Percentiles rank a stretch among this genome's conserved stretches.
phyloP scores from a whole-genome alignment of 352 stramenopile genomes.

The Globisporangium ultimum region DNA sequence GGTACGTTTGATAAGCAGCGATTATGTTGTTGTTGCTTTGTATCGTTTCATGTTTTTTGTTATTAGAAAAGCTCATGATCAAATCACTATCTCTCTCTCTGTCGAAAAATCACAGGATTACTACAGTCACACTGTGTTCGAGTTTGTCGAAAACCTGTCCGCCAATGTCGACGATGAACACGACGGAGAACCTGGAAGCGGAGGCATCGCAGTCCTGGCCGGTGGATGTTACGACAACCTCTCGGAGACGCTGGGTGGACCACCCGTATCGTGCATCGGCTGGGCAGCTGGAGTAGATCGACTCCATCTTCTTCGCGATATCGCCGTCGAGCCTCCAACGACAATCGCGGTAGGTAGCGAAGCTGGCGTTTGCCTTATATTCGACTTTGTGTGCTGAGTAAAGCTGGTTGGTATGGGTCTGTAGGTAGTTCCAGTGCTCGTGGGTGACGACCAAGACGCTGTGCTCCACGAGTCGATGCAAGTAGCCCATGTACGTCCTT shows the following conservation, averaged over 20 bases:
- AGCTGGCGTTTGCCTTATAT: not conserved
- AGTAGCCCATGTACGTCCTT: constrained; percentile 41
- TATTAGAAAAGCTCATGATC: not conserved
- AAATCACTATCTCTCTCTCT: too few relatives aligned
- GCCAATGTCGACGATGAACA: constrained; percentile 5
- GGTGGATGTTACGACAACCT: constrained; percentile 84
- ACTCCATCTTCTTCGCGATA: constrained; percentile 56
- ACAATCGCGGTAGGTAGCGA: constrained; percentile 49
- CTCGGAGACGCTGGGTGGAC: constrained; percentile 59
- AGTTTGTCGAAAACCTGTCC: constrained; percentile 68
- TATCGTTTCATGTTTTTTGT: not conserved
- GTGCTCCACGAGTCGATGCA: constrained; percentile 66
- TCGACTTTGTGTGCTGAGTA: not conserved
- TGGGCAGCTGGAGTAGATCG: constrained; percentile 86
- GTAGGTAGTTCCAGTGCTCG: constrained; percentile 66
- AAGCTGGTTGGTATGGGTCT: constrained; percentile 2
- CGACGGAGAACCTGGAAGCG: constrained; percentile 10
- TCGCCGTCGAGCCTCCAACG: constrained; percentile 8
- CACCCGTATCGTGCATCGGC: constrained; percentile 62
- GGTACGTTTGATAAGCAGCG: constrained; percentile 23
- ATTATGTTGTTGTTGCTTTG: not conserved
- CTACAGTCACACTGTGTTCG: constrained; percentile 89
- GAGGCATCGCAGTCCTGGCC: constrained; percentile 76
- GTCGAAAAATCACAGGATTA: constrained; percentile 55
- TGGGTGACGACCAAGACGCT: constrained; percentile 31